Evolutionary conservation across 805 yeast species (phyloP).

Genomic region (Schwanniomyces pseudopolymorphus): DNA sequence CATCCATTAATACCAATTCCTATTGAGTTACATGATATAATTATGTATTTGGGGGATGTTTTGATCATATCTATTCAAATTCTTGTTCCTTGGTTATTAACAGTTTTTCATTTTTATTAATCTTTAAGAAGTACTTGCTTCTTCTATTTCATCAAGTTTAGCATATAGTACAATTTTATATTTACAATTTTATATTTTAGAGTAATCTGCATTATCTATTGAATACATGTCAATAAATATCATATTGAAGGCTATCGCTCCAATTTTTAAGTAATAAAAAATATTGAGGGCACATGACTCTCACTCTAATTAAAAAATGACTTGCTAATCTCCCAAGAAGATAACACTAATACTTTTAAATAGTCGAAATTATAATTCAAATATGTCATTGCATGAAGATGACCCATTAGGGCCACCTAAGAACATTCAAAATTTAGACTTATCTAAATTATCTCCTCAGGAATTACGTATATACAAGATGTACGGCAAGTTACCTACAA

Average conservation of each 20-base stretch:
- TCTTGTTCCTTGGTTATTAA: conserved; percentile 8
- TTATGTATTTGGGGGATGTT: conserved; percentile 28
- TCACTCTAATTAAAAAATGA: neutral
- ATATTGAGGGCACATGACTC: conserved; percentile 2
- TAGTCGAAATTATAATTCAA: neutral
- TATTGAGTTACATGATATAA: conserved; percentile 26
- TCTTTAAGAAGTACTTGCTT: neutral
- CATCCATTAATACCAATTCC: conserved; percentile 30
- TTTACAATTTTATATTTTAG: too few species aligned
- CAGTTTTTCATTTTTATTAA: neutral
- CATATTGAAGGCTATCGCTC: too few species aligned
- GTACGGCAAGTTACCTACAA: conserved; percentile 85
- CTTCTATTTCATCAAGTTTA: neutral
- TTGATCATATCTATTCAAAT: conserved; percentile 12
- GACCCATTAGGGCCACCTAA: conserved; percentile 53
- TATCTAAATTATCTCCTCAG: conserved; percentile 66
- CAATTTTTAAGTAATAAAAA: too few species aligned
- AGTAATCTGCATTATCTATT: neutral
- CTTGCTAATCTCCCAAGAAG: neutral
- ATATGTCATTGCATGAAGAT: conserved; percentile 40
- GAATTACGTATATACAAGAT: conserved; percentile 74
- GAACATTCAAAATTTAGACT: conserved; percentile 48
- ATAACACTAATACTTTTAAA: neutral
- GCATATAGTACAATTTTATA: neutral
- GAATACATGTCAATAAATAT: too few species aligned